Evolutionary conservation across 306 rosid species (phyloP), one percentile per base, ranked within the genome.

Genomic region (Pterocarpus macrocarpus): DNA sequence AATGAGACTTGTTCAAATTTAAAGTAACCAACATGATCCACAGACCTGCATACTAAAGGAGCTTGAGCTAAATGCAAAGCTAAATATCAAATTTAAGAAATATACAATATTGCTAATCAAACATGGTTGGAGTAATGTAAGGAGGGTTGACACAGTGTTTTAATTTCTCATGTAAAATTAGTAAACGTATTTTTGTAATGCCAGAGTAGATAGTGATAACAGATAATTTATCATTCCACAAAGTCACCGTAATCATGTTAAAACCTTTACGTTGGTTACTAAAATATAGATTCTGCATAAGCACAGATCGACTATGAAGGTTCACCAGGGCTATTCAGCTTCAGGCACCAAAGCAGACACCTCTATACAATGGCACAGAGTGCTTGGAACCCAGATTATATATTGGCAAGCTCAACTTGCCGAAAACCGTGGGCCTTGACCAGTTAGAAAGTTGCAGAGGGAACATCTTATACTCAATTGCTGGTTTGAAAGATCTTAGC

Each of bases 261-360:
- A 52, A 41, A 81, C 77, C 57, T 22, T 5, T 36, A 38, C 38
- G 52, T 49, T 39, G 68, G 59, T 76, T 59, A 63, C 62, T 32
- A 41, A 76, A 73, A 86, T 74, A 66, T 49, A 43, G 75, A 64
- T 80, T 47, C 79, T 64, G 66, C 75, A 50, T 70, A 65, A 73
- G 63, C 74, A 80, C 52, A 84, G 64, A 66, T 83, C 75, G 82
- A 82, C 85, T 81, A 66, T 36, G 83, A 80, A 82, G 84, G 74
- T 90, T 91, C 94, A 91, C 93, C 94, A 81, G 82, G 81, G 80
- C 53, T 81, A 76, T 85, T 88, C 89, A 82, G 86, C 93, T 87
- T 89, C 91, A 84, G 83, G 83, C 44, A 83, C 91, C 74, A 55
- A 84, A 86, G 84, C 85, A 87, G 85, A 78, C 79, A 78, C 83